phyloP scores from a whole-genome alignment of 345 rosid species.

The Triadica sebifera region DNA sequence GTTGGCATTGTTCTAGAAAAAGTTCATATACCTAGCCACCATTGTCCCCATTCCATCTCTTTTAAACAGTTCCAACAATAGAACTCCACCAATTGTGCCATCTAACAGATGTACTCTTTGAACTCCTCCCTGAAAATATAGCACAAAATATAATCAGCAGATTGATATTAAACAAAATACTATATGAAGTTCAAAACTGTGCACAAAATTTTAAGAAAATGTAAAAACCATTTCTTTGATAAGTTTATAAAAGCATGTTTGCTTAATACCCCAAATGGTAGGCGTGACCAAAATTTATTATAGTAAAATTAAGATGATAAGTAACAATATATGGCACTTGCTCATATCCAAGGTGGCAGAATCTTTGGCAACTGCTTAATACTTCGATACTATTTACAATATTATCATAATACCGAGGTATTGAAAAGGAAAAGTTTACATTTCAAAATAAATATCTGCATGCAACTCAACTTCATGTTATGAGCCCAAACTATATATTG shows the following conservation, averaged over 20 bases:
- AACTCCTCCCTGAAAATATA: slow-evolving; percentile 75
- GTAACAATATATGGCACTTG: not conserved
- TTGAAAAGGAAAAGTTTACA: not conserved
- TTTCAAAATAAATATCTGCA: not conserved
- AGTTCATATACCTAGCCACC: slow-evolving; percentile 77
- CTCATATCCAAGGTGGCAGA: not conserved
- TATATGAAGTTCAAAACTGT: slow-evolving; percentile 5
- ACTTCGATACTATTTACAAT: not conserved
- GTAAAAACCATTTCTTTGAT: not conserved
- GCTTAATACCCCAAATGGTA: not conserved
- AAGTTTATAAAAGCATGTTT: not conserved
- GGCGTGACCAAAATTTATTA: not conserved
- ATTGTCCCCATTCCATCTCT: slow-evolving; percentile 99
- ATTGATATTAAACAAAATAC: not conserved
- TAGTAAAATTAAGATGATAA: not conserved
- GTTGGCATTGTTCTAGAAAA: not conserved
- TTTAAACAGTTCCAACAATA: slow-evolving; percentile 81
- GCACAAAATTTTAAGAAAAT: not conserved
- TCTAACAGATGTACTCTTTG: slow-evolving; percentile 95
- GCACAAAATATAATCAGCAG: slow-evolving; percentile 16
- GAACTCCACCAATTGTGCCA: slow-evolving; percentile 83
- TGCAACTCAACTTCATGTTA: not conserved
- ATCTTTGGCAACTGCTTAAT: not conserved
- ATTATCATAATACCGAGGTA: not conserved
- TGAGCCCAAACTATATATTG: not conserved